Conservation (phyloP, 2,329 filamentous ascomycete genomes). For the Cercospora janseana region DNA sequence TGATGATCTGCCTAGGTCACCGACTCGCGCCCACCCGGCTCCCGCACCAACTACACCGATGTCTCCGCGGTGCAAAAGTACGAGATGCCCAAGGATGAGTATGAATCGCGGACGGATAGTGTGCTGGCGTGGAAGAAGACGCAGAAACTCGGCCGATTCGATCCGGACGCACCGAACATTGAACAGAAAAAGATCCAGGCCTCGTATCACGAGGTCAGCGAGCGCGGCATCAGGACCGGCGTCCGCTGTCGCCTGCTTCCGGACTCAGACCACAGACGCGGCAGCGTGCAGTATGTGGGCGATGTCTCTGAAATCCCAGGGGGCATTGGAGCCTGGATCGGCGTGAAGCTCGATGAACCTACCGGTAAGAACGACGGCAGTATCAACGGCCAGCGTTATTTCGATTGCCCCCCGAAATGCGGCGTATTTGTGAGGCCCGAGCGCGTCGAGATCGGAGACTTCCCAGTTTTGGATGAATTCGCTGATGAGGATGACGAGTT, state of each 20-base stretch:
- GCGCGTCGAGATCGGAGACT: constrained; percentile 74
- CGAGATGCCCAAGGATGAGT: constrained; percentile 79
- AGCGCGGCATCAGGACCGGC: constrained; percentile 53
- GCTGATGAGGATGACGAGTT: constrained; percentile 75
- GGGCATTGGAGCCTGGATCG: constrained; percentile 65
- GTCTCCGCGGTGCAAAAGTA: constrained; percentile 83
- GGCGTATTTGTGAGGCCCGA: constrained; percentile 79
- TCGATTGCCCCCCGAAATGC: constrained; percentile 65
- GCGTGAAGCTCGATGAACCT: constrained; percentile 71
- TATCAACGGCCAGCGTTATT: constrained; percentile 65
- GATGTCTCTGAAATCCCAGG: constrained; percentile 69
- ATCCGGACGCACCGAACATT: constrained; percentile 73
- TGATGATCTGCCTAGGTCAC: constrained; percentile 57
- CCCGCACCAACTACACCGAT: constrained; percentile 78
- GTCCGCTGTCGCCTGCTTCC: constrained; percentile 50
- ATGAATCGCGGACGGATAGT: constrained; percentile 80
- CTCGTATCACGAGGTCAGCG: constrained; percentile 66
- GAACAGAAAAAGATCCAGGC: constrained; percentile 70
- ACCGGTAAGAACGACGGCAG: constrained; percentile 80
- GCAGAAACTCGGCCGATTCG: constrained; percentile 95
- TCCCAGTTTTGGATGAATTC: constrained; percentile 63
- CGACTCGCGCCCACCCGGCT: constrained; percentile 73
- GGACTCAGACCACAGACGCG: constrained; percentile 66
- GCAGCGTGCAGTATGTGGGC: constrained; percentile 69
- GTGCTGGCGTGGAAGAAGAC: constrained; percentile 93